Base-by-base conservation (phyloP, 176 grass and related monocot genomes). In the Metroxylon sagu region DNA sequence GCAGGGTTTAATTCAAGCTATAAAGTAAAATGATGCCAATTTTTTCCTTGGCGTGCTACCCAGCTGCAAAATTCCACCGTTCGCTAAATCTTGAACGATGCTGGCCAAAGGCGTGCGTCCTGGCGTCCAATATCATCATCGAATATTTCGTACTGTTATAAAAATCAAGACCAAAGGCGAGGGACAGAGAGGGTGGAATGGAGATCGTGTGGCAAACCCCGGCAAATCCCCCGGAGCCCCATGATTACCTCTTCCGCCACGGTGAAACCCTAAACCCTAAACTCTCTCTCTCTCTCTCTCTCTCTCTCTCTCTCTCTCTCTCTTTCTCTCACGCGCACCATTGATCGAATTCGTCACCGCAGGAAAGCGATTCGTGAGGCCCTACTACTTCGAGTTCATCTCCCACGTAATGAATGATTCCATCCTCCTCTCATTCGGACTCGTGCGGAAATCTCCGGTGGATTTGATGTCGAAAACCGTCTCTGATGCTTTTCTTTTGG, bases 311-410 rank as follows among this genome's bases (percentile, higher is more conserved):
- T 66, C 23, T 31, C 10, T n/a, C 5, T 30, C 29, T 54, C 25
- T 1, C 23, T 51, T n/a, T n/a, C n/a, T n/a, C 18, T 21, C 19
- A 14, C 49, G 49, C 5, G 4, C 21, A 16, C 48, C 16, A 68
- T 55, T 6, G 10, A 43, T 43, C 10, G 1, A 43, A 43, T 43
- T 43, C 35, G 35, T 71, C 59, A 5, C 54, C 6, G 53, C 79
- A 98, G 87, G 87, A 55, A 83, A 69, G 78, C 88, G 87, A 56
- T 98, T 92, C 71, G 93, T 98, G 65, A 79, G 79, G 60, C 87
- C 93, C 23, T 98, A 92, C 70, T 81, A 92, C 84, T 98, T 98
- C 61, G 84, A 98, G 73, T 92, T 98, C 73, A 85, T 98, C 26
- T 91, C 84, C 53, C 87, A 92, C 79, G 87, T 98, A 83, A 82